Conservation (phyloP, 345 rosid genomes). For the Excoecaria agallocha region DNA sequence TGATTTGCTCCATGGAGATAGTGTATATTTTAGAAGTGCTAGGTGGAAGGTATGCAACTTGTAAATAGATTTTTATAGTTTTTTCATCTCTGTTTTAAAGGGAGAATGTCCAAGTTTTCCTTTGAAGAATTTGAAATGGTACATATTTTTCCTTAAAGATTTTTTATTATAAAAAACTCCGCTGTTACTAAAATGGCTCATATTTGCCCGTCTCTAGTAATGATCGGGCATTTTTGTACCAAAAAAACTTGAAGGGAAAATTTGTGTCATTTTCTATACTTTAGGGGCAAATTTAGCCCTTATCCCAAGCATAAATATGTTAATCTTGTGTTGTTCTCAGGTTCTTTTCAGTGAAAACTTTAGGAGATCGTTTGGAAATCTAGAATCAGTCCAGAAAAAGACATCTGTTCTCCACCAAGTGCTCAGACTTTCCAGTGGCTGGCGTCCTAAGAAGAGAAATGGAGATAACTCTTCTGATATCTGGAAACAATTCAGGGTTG, state of each 20-base stretch:
- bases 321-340: slow-evolving; percentile 21
- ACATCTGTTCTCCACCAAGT: slow-evolving; percentile 29
- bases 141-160: too few species aligned
- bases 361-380: slow-evolving; percentile 43
- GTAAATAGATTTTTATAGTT: not conserved
- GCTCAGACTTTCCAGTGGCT: slow-evolving; percentile 42
- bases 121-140: too few species aligned
- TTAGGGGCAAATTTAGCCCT: too few species aligned
- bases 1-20: slow-evolving; percentile 35
- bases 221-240: too few species aligned
- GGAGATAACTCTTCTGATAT: slow-evolving; percentile 38
- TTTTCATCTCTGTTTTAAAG: not conserved
- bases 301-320: not conserved
- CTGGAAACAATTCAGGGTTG: slow-evolving; percentile 46
- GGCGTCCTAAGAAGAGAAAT: slow-evolving; percentile 46
- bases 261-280: too few species aligned
- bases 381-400: slow-evolving; percentile 28
- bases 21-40: slow-evolving; percentile 34
- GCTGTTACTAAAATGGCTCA: too few species aligned
- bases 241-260: too few species aligned
- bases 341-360: slow-evolving; percentile 51
- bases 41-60: slow-evolving; percentile 48
- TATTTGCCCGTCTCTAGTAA: too few species aligned
- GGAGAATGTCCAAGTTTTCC: not conserved
- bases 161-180: too few species aligned